Base-by-base conservation (phyloP, 1,284 basidiomycete genomes). In the Ustilago crameri region DNA sequence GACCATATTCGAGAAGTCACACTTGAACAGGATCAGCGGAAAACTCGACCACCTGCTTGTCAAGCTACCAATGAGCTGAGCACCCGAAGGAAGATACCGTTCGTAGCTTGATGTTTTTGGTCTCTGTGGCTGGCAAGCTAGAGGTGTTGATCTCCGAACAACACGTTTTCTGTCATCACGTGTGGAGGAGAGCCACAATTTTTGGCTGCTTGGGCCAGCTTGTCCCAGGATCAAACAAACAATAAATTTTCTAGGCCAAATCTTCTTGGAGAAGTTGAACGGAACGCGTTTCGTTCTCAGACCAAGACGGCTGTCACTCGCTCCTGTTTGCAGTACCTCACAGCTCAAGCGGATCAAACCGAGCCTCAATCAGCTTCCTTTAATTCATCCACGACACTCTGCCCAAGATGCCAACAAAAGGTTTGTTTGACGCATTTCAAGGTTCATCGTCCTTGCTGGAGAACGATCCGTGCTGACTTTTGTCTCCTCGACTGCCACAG, bases 91-190 rank as follows among this genome's bases (percentile, higher is more conserved):
- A n/a, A n/a, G n/a, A n/a, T n/a, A n/a, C n/a, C n/a, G n/a, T n/a
- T n/a, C n/a, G n/a, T n/a, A n/a, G n/a, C n/a, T n/a, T n/a, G n/a
- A n/a, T n/a, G n/a, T n/a, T n/a, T n/a, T n/a, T n/a, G n/a, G n/a
- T 40, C 35, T 7, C 27, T 8, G 32, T 37, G 34, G 18, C 38
- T 12, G 12, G 12, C 30, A 30, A 5, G 20, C 22, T 9, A 12
- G 20, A 42, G 20, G 41, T 42, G 41, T 42, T 45, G 44, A 17
- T 30, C 26, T 27, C 22, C 9, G 22, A 18, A 42, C 5, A 42
- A 18, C 54, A 50, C 61, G 61, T 58, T n/a, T 44, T 4, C 20
- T n/a, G 20, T 20, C 64, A 51, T 67, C 64, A 67, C 64, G 58
- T 67, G 64, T 67, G 64, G 64, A 67, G 58, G 49, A 38, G 34